Percentiles rank a stretch among this genome's conserved stretches.
Conservation (phyloP, 345 rosid genomes). For the Brassica juncea region DNA sequence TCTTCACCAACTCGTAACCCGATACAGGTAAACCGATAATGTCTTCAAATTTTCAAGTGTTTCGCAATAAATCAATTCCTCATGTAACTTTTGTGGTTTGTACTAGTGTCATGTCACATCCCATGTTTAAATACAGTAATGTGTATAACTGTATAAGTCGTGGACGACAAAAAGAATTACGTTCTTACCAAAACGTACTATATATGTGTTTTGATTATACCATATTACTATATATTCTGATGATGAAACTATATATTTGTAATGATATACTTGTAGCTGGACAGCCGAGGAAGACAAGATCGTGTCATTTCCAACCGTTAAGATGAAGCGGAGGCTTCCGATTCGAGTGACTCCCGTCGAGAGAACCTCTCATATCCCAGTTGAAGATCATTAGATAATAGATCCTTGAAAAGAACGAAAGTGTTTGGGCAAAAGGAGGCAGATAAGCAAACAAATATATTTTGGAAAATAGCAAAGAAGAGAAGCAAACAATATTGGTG, state of each 20-base stretch:
- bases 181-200: background rate
- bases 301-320: constrained; percentile 67
- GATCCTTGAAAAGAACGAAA: background rate
- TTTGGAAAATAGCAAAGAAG: background rate
- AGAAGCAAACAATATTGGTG: constrained; percentile 35
- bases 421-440: constrained; percentile 25
- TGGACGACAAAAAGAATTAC: background rate
- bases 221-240: background rate
- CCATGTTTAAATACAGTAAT: background rate
- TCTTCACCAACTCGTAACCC: constrained; percentile 87
- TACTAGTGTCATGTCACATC: background rate
- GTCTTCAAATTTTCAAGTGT: background rate
- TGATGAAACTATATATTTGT: background rate
- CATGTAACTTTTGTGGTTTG: background rate
- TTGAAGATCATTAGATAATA: background rate
- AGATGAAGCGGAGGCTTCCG: constrained; percentile 68
- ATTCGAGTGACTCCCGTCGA: constrained; percentile 47
- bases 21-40: constrained; percentile 48
- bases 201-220: background rate
- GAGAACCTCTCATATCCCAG: background rate
- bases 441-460: background rate
- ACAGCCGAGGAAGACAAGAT: constrained; percentile 58
- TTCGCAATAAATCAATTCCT: background rate
- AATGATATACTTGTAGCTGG: constrained; percentile 53
- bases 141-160: background rate